phyloP scores from a whole-genome alignment of 192 early-diverging fungal species.

The Backusella australiensis region DNA sequence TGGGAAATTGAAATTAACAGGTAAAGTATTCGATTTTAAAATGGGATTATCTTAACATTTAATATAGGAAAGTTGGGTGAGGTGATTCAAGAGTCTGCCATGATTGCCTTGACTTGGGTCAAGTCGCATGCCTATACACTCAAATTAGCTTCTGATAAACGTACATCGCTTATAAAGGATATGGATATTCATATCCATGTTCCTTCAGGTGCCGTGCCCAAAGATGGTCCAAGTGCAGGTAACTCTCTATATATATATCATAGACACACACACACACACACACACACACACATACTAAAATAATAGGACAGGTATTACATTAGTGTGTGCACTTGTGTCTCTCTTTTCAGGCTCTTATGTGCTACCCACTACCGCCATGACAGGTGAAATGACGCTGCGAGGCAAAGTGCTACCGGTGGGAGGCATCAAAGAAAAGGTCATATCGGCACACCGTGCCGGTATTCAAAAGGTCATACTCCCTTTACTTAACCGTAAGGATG shows the following conservation, averaged over 20 bases:
- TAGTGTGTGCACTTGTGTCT: slow-evolving; percentile 78
- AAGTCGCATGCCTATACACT: slow-evolving; percentile 62
- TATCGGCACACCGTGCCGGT: slow-evolving; percentile 77
- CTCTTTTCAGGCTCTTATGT: slow-evolving; percentile 63
- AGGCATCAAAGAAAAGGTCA: slow-evolving; percentile 85
- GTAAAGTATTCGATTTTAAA: background rate
- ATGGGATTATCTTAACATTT: too few species aligned
- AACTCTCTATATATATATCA: background rate
- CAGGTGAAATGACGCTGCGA: slow-evolving; percentile 82
- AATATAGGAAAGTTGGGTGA: slow-evolving; percentile 61
- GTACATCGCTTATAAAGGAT: slow-evolving; percentile 49
- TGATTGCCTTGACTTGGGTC: slow-evolving; percentile 75
- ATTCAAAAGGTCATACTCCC: slow-evolving; percentile 74
- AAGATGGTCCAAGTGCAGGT: slow-evolving; percentile 79
- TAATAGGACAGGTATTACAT: slow-evolving; percentile 49
- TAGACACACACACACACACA: background rate
- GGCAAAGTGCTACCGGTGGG: slow-evolving; percentile 83
- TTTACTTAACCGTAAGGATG: slow-evolving; percentile 65
- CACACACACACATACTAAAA: background rate
- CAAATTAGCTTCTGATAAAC: slow-evolving; percentile 41
- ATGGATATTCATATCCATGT: slow-evolving; percentile 87
- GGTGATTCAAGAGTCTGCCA: slow-evolving; percentile 84
- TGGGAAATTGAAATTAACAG: slow-evolving; percentile 68
- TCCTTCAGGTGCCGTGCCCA: slow-evolving; percentile 74
- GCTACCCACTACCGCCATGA: slow-evolving; percentile 66